These are phyloP conservation scores for Coniella vitis DNA, from an alignment of 2,329 filamentous ascomycete species.

Conservation along the genomic window DNA sequence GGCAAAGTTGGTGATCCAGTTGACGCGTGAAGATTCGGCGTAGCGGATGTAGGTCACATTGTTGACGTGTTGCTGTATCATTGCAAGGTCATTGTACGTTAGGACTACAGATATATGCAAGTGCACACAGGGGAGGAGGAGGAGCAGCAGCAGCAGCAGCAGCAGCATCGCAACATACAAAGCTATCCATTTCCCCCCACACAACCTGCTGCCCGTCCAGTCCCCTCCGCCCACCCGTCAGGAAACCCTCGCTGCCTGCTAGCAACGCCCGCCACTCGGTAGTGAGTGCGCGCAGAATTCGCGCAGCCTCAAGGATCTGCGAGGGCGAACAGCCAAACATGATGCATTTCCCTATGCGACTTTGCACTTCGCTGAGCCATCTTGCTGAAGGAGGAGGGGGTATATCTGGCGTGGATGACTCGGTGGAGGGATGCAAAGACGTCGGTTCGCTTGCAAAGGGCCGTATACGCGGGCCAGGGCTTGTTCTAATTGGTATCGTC, in stretches of 20 bases:
- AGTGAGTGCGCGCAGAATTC: constrained; percentile 53
- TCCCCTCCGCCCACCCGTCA: constrained; percentile 56
- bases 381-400: constrained; percentile 38
- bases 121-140: too few relatives aligned
- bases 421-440: neutral
- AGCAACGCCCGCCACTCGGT: constrained; percentile 65
- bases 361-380: constrained; percentile 65
- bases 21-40: constrained; percentile 73
- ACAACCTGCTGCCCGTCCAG: constrained; percentile 61
- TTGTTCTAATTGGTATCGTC: too few relatives aligned
- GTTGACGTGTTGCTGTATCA: constrained; percentile 67
- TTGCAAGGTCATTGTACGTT: neutral
- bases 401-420: neutral
- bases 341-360: constrained; percentile 66
- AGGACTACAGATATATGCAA: too few relatives aligned
- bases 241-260: constrained; percentile 68
- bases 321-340: constrained; percentile 58
- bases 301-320: constrained; percentile 52
- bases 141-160: too few relatives aligned
- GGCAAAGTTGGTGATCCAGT: constrained; percentile 69
- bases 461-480: too few relatives aligned
- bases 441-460: too few relatives aligned
- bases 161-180: too few relatives aligned
- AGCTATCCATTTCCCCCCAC: constrained; percentile 78
- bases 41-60: constrained; percentile 80